Base-by-base conservation (phyloP, 1,284 basidiomycete genomes). In the Stereum hirsutum region DNA sequence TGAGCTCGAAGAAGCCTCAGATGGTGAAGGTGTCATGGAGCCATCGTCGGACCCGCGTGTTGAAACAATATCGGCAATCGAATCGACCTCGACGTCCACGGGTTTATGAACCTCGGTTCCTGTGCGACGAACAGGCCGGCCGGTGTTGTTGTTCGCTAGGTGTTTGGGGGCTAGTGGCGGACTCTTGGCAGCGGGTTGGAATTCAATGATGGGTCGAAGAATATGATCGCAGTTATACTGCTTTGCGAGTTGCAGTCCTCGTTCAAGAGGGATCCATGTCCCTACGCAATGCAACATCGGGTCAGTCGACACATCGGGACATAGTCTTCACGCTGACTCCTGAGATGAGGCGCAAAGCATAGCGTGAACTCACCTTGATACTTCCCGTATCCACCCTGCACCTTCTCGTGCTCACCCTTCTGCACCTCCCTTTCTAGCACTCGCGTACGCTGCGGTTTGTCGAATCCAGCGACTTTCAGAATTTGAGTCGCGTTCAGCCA, bases 401-500 rank as follows among this genome's bases (percentile, higher is more conserved):
- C 93, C 64, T 99, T 99, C 66, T 99, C 96, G 63, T 99, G 96
- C 53, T 92, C 88, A 21, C 94, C 96, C 64, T 98, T 98, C 63
- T 99, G 96, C 2, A 99, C 85, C 66, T 99, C 96, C 51, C 96
- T 81, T 63, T 99, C 96, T 39, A 99, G 75, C 11, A 99, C 94
- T 46, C 96, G 81, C 44, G 96, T 99, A 39, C 96, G 75, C 62
- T 99, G 96, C 1, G 96, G 96, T 63, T 99, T 99, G 69, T 99
- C 96, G 54, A 99, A 97, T 8, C 95, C 96, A 26, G 95, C 96
- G 53, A 99, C 95, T 64, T 99, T 99, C 59, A 99, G 80, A 49
- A 99, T 97, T 65, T 99, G 96, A 1, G 96, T 99, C 61, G 96
- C 96, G 73, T 99, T 99, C 46, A 97, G 73, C 89, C 96, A 99